Evolutionary conservation across 352 stramenopile species (phyloP).

Genomic region (Pythium pyrilobum): DNA sequence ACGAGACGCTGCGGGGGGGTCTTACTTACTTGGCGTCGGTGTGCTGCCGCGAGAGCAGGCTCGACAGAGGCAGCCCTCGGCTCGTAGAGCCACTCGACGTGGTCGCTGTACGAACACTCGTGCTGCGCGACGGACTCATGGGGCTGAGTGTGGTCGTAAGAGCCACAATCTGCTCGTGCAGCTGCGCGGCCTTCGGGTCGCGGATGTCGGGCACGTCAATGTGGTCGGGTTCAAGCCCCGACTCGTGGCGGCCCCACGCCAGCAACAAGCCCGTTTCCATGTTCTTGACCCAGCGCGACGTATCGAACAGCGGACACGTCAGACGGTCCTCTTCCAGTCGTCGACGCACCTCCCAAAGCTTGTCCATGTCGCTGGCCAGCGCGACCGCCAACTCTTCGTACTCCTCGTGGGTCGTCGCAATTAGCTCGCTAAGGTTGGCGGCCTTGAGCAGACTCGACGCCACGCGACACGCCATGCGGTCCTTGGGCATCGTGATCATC

Average conservation of each 20-base stretch:
- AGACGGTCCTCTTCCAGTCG: conserved; percentile 63
- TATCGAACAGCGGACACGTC: conserved; percentile 80
- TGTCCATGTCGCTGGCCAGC: conserved; percentile 85
- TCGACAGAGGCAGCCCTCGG: not conserved
- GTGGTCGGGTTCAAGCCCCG: conserved; percentile 58
- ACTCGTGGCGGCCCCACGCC: conserved; percentile 72
- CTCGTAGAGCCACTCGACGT: not conserved
- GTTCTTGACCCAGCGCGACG: conserved; percentile 70
- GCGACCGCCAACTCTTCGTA: conserved; percentile 91
- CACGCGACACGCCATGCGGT: conserved; percentile 89
- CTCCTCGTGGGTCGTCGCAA: conserved; percentile 65
- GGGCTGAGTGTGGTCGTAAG: conserved; percentile 14
- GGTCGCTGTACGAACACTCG: not conserved
- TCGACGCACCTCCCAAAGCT: conserved; percentile 69
- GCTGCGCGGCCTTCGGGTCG: conserved; percentile 22
- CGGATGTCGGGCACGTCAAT: conserved; percentile 78
- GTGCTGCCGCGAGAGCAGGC: too few species aligned
- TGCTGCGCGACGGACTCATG: not conserved
- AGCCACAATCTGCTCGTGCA: conserved; percentile 5
- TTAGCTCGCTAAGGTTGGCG: conserved; percentile 74
- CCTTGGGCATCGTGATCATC: conserved; percentile 87
- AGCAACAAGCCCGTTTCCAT: conserved; percentile 74
- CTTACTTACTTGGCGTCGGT: too few species aligned
- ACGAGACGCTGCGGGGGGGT: too few species aligned
- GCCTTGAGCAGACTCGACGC: conserved; percentile 81